These are phyloP conservation scores for Themeda triandra DNA, from an alignment of 176 grass and related monocot species.

Conservation along the genomic window DNA sequence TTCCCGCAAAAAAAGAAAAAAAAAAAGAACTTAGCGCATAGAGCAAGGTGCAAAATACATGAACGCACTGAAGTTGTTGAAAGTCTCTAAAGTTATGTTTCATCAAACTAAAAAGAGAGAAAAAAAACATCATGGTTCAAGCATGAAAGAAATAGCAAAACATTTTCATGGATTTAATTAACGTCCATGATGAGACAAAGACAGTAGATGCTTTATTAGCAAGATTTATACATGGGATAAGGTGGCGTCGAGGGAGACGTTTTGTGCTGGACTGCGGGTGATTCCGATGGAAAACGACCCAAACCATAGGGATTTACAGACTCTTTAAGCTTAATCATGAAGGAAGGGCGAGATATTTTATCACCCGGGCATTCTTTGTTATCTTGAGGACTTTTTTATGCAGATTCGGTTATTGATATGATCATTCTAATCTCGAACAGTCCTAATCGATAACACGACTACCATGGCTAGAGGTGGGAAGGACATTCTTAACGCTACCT, in stretches of 20 bases:
- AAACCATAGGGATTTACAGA: not conserved
- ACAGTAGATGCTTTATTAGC: not conserved
- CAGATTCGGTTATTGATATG: not conserved
- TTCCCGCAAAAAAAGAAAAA: not conserved
- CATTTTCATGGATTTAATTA: not conserved
- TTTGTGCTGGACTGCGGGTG: not conserved
- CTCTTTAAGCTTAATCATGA: conserved; percentile 59
- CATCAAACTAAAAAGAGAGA: not conserved
- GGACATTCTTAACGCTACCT: not conserved
- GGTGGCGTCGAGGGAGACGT: not conserved
- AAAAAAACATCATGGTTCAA: not conserved
- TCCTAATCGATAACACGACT: no score
- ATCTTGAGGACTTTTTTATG: not conserved
- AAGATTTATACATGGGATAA: not conserved
- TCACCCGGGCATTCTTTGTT: not conserved
- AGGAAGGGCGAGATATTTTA: conserved; percentile 33
- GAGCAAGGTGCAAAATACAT: not conserved
- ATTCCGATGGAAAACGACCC: not conserved
- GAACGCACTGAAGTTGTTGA: not conserved
- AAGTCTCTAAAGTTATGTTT: not conserved
- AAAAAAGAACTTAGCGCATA: not conserved
- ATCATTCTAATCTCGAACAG: not conserved
- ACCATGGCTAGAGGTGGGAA: no score
- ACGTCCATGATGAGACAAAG: not conserved
- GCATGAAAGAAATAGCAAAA: not conserved